Evolutionary conservation across 768 basidiomycete genomes (phyloP).

Genomic region (Melanogaster broomeanus): DNA sequence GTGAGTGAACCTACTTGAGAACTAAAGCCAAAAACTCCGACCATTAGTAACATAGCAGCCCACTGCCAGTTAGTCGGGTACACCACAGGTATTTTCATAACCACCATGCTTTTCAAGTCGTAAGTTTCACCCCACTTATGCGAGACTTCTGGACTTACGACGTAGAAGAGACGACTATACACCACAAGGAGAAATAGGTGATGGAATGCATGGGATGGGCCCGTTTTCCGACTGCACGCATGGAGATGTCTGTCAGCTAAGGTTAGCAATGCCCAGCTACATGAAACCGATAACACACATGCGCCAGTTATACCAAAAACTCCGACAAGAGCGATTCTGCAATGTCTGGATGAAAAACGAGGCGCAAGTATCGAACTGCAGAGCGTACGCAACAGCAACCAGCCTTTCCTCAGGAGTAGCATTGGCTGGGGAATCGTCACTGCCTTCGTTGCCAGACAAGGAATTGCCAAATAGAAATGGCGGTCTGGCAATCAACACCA

Average conservation of each 20-base stretch:
- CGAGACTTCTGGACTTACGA: conserved; percentile 5
- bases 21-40: conserved; percentile 15
- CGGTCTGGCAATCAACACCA: conserved; percentile 81
- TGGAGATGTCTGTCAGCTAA: conserved; percentile 40
- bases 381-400: conserved; percentile 55
- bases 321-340: conserved; percentile 52
- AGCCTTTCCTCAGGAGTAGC: conserved; percentile 44
- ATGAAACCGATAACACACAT: conserved; percentile 45
- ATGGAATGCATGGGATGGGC: conserved; percentile 77
- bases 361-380: not conserved
- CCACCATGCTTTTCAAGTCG: conserved; percentile 11
- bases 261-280: not conserved
- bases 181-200: conserved; percentile 62
- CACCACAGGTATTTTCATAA: conserved; percentile 6
- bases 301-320: conserved; percentile 68
- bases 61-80: conserved; percentile 21
- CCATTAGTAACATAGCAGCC: conserved; percentile 10
- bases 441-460: not conserved
- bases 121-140: not conserved
- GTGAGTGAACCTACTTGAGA: conserved; percentile 11
- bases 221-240: conserved; percentile 72
- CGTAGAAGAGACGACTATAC: conserved; percentile 33
- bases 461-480: conserved; percentile 63
- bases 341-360: no score
- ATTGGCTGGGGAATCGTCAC: conserved; percentile 3